A percentile compares a stretch with the other conserved stretches of the same genome.
phyloP scores from a whole-genome alignment of 2,329 filamentous ascomycete species.

The Colletotrichum trifolii region DNA sequence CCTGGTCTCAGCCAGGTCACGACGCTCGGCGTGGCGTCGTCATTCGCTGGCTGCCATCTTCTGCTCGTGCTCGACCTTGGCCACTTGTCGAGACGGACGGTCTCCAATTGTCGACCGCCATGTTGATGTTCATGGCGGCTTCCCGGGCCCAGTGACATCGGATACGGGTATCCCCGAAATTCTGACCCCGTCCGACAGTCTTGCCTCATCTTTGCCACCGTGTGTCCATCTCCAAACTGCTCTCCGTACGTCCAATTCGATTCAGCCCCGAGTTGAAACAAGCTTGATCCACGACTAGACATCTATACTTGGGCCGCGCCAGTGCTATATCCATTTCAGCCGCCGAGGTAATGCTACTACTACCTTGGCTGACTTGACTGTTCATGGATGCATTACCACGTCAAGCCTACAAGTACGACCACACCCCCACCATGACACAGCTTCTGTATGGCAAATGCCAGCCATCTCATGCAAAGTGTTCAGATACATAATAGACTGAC shows the following conservation, averaged over 20 bases:
- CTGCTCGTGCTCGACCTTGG: constrained; percentile 7
- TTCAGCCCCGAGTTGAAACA: no score
- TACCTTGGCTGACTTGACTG: constrained; percentile 6
- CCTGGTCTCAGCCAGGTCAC: background rate
- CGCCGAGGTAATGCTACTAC: no score
- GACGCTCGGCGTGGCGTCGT: background rate
- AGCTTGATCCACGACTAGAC: no score
- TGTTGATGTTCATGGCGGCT: constrained; percentile 1
- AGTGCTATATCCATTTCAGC: no score
- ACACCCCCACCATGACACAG: background rate
- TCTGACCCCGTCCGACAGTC: no score
- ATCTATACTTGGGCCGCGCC: no score
- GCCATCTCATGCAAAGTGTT: background rate
- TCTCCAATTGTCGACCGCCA: constrained; percentile 13
- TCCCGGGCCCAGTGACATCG: no score
- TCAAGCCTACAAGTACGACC: background rate
- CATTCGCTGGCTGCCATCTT: background rate
- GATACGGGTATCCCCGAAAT: no score
- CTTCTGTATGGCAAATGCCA: background rate
- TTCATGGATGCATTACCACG: constrained; percentile 31
- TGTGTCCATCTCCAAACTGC: no score
- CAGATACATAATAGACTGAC: no score
- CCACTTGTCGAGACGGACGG: constrained; percentile 14
- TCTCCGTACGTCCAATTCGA: no score
- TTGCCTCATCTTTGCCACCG: no score